A percentile compares a stretch with the other conserved stretches of the same genome.
phyloP scores from a whole-genome alignment of 148 eudicot species.

The Camellia lanceoleosa region DNA sequence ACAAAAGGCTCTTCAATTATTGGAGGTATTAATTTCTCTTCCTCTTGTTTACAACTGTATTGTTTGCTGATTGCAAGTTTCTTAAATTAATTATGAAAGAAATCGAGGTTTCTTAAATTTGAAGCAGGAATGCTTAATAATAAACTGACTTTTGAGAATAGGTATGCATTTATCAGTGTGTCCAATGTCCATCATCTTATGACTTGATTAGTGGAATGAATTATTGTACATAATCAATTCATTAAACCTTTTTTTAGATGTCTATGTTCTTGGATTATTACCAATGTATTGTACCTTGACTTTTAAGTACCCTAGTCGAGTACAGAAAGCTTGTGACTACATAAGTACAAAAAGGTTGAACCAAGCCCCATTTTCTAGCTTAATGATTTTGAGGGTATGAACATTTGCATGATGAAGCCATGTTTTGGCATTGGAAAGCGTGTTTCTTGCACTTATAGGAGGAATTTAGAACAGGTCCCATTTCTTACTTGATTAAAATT shows the following conservation, averaged over 20 bases:
- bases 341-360: not conserved
- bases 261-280: not conserved
- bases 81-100: not conserved
- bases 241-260: not conserved
- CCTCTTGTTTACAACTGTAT: constrained; percentile 1
- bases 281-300: not conserved
- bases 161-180: not conserved
- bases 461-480: too few species aligned
- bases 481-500: too few species aligned
- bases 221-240: not conserved
- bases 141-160: not conserved
- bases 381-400: not conserved
- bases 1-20: constrained; percentile 66
- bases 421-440: not conserved
- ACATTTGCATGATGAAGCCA: not conserved
- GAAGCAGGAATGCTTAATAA: not conserved
- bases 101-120: not conserved
- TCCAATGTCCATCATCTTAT: not conserved
- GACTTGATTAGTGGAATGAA: not conserved
- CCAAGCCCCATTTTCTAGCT: too few species aligned
- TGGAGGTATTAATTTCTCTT: constrained; percentile 42
- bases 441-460: too few species aligned
- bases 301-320: too few species aligned
- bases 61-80: not conserved
- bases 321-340: not conserved